phyloP scores from a whole-genome alignment of 768 basidiomycete species.

The Leccinum uliginosum region DNA sequence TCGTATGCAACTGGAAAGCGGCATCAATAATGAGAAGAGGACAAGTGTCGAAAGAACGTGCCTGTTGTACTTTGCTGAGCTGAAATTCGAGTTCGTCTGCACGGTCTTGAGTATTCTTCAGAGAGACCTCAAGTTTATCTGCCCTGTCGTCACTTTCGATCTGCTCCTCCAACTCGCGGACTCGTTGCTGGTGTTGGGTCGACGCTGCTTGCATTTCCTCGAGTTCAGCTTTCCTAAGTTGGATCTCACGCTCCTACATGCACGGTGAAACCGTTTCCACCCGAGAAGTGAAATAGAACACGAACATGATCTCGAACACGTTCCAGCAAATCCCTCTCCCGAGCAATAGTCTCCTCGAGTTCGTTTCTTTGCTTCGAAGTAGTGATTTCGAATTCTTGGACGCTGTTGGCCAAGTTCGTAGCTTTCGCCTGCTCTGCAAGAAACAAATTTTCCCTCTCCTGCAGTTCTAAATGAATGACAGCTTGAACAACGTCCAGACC shows the following conservation, averaged over 20 bases:
- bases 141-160: conserved; percentile 81
- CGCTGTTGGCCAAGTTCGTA: conserved; percentile 37
- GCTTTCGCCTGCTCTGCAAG: conserved; percentile 40
- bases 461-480: conserved; percentile 35
- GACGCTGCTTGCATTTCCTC: conserved; percentile 51
- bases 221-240: conserved; percentile 51
- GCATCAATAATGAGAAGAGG: neutral
- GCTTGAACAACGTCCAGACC: neutral
- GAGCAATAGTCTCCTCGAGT: conserved; percentile 33
- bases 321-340: conserved; percentile 50
- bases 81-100: conserved; percentile 83
- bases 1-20: conserved; percentile 45
- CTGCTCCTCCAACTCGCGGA: conserved; percentile 75
- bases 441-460: conserved; percentile 39
- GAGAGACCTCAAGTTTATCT: conserved; percentile 64
- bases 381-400: conserved; percentile 40
- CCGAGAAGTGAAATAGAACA: neutral
- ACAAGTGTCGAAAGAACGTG: conserved; percentile 22
- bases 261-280: neutral
- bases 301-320: conserved; percentile 30
- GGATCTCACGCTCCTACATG: conserved; percentile 69
- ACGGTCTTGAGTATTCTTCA: conserved; percentile 77
- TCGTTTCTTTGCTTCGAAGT: conserved; percentile 38
- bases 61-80: conserved; percentile 76
- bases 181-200: conserved; percentile 50